Evolutionary conservation across 148 eudicot genomes (phyloP), one percentile per base, ranked within the genome.

Genomic region (Tetragonia tetragonoides): DNA sequence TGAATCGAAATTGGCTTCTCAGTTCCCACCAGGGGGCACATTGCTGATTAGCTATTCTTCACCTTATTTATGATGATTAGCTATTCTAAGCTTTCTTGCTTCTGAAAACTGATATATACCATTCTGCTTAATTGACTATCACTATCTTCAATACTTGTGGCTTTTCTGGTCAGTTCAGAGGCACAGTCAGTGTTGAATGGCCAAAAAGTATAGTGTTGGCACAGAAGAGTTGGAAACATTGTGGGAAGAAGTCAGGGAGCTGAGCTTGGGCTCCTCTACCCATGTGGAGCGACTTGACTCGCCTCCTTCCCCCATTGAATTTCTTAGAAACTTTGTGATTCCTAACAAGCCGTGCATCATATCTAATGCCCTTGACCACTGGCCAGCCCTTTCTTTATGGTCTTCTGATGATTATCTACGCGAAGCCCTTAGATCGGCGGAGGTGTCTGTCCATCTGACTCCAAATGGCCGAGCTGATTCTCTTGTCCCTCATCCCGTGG

Each of bases 391-490:
- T 86, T 81, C 93, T 61, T 74, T 88, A 41, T 95, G 99, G 99
- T 73, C 96, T 66, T 87, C 92, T 68, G 81, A 90, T 74, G 62
- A 82, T 77, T 87, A 90, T 83, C 94, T 93, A 56, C 79, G 81
- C 61, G 21, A 74, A 51, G 24, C 87, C 53, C 91, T 95, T 65
- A 83, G 89, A 34, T 79, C 90, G 74, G 42, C 91, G 65, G 41
- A 87, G 57, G 89, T 91, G 41, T 95, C 98, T 47, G 85, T 95
- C 77, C 99, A 95, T 87, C 84, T 95, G 81, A 90, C 97, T 54
- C 99, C 99, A 67, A 85, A 88, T 81, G 99, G 99, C 15, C 83
- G 77, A 37, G 97, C 99, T 78, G 97, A 95, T 72, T 81, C 99
- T 71, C 83, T 93, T 41, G 82, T 88, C 60, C 86, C 90, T 42